These are phyloP conservation scores for Guyanaporus albipodus DNA, from an alignment of 768 basidiomycete genomes.

Conservation along the genomic window DNA sequence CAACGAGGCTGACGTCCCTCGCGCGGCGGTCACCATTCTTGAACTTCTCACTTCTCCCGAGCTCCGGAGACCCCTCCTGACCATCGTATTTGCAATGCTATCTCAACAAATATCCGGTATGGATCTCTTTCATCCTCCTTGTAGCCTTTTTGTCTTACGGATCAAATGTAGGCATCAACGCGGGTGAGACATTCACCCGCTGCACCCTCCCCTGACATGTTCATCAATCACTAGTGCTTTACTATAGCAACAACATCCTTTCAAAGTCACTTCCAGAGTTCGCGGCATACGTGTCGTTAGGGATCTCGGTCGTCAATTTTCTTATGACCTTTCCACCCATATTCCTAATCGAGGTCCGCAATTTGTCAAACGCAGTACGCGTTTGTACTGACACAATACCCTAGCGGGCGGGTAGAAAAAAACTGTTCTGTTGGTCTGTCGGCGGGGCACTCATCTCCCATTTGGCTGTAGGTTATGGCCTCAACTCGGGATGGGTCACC, in stretches of 20 bases:
- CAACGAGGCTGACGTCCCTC: constrained; percentile 15
- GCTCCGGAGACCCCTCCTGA: constrained; percentile 57
- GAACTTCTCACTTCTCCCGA: constrained; percentile 51
- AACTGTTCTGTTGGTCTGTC: constrained; percentile 64
- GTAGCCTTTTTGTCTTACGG: constrained; percentile 1
- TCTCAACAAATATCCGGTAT: constrained; percentile 77
- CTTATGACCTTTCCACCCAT: constrained; percentile 76
- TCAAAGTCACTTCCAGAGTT: constrained; percentile 72
- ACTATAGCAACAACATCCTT: constrained; percentile 88
- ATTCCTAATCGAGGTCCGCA: constrained; percentile 71
- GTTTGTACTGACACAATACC: constrained; percentile 2
- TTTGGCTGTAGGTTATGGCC: constrained; percentile 61
- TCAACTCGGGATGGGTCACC: constrained; percentile 56
- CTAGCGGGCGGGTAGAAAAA: constrained; percentile 70
- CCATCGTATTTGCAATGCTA: constrained; percentile 67
- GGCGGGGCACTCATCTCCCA: constrained; percentile 64
- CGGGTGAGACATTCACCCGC: constrained; percentile 39
- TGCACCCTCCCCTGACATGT: background rate
- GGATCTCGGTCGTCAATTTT: constrained; percentile 81
- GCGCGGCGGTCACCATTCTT: constrained; percentile 43
- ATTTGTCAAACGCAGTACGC: constrained; percentile 2
- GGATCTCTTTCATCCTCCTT: constrained; percentile 3
- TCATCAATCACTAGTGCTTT: constrained; percentile 55
- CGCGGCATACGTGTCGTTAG: constrained; percentile 79
- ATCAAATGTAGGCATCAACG: constrained; percentile 61